These are phyloP conservation scores for Saccharomyces hybrid DNA, from an alignment of 1,139 yeast genomes.

Conservation along the genomic window DNA sequence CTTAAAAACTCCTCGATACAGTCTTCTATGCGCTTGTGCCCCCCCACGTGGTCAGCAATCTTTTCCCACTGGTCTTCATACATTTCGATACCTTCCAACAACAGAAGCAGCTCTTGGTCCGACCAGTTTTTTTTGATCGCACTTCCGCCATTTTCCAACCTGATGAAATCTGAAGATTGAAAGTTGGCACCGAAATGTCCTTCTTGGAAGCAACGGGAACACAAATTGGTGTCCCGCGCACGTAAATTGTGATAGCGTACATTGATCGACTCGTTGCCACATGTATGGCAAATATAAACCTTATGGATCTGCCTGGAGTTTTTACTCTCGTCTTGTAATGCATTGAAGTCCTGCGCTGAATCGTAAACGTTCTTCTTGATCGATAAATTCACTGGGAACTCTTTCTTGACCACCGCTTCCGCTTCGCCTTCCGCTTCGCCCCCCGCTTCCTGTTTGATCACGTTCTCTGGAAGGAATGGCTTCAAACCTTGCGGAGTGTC, in stretches of 20 bases:
- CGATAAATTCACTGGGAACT: conserved; percentile 1
- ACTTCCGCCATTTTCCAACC: conserved; percentile 44
- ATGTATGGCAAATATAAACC: conserved; percentile 73
- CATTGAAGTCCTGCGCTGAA: conserved; percentile 59
- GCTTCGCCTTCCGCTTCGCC: conserved; percentile 6
- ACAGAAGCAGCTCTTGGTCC: conserved; percentile 76
- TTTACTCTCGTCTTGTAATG: conserved; percentile 45
- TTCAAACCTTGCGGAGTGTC: conserved; percentile 79
- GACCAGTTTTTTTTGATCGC: conserved; percentile 52
- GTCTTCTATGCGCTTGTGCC: conserved; percentile 76
- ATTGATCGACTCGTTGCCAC: conserved; percentile 83
- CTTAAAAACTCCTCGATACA: conserved; percentile 83
- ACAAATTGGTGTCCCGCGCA: conserved; percentile 67
- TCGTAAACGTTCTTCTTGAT: conserved; percentile 1
- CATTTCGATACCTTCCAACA: conserved; percentile 88
- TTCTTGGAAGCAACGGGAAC: conserved; percentile 74
- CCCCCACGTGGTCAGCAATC: conserved; percentile 83
- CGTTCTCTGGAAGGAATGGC: conserved; percentile 42
- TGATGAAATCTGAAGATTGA: conserved; percentile 79
- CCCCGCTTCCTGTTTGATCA: conserved; percentile 1
- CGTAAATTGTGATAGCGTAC: conserved; percentile 86
- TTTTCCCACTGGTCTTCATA: conserved; percentile 83
- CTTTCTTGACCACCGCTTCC: neutral
- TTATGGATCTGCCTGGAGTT: conserved; percentile 43
- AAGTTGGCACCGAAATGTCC: conserved; percentile 90